These are phyloP conservation scores for Vicia villosa DNA, from an alignment of 306 rosid species.

Conservation along the genomic window DNA sequence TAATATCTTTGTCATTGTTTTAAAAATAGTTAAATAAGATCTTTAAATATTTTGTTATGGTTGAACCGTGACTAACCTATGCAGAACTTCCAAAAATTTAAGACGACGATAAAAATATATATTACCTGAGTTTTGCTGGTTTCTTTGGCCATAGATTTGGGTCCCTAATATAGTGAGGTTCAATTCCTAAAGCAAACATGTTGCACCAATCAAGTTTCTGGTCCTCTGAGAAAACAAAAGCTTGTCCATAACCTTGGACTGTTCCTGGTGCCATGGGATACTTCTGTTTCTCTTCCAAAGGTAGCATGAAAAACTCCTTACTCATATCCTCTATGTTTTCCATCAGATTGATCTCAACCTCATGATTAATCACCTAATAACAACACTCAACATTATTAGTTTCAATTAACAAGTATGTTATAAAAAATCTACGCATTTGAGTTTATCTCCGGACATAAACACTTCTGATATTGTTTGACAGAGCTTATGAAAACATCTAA, in stretches of 20 bases:
- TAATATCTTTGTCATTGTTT: too few species aligned
- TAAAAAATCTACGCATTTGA: background rate
- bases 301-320: slow-evolving; percentile 83
- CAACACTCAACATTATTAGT: slow-evolving; percentile 32
- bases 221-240: slow-evolving; percentile 94
- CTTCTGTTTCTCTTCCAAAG: slow-evolving; percentile 85
- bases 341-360: slow-evolving; percentile 61
- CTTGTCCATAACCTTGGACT: slow-evolving; percentile 95
- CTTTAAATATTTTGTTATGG: too few species aligned
- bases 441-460: background rate
- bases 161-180: slow-evolving; percentile 62
- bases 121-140: slow-evolving; percentile 73
- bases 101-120: too few species aligned
- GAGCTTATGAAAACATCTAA: background rate
- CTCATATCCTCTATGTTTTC: slow-evolving; percentile 68
- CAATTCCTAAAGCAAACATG: slow-evolving; percentile 95
- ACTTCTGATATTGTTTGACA: background rate
- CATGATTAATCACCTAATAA: slow-evolving; percentile 78
- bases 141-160: slow-evolving; percentile 83
- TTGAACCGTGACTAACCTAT: too few species aligned
- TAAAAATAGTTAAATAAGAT: too few species aligned
- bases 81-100: too few species aligned
- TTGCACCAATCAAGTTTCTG: slow-evolving; percentile 98
- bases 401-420: background rate
- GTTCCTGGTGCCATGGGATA: slow-evolving; percentile 90